Conservation (phyloP, 1,284 basidiomycete species). For the Ceratobasidium sp. region DNA sequence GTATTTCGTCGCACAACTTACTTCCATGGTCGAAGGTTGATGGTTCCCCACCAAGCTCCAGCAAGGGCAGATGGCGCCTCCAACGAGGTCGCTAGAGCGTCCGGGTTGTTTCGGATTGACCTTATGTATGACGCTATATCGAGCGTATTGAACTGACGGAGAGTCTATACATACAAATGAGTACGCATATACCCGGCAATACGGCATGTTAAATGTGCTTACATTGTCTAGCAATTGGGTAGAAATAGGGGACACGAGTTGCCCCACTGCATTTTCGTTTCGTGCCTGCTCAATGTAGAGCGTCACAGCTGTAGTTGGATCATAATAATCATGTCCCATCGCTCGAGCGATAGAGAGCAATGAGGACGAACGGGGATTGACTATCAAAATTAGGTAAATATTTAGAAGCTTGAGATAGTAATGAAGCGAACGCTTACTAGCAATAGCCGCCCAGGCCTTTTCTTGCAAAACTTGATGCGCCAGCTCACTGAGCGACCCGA, state of each 20-base stretch:
- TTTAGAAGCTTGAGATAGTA: background rate
- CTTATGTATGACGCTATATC: conserved; percentile 10
- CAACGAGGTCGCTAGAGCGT: conserved; percentile 55
- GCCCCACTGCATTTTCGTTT: conserved; percentile 44
- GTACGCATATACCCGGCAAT: conserved; percentile 51
- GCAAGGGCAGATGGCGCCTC: conserved; percentile 61
- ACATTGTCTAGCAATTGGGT: conserved; percentile 47
- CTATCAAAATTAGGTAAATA: background rate
- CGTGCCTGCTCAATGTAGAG: conserved; percentile 40
- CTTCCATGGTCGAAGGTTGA: conserved; percentile 62
- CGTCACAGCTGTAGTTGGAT: conserved; percentile 4
- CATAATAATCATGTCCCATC: conserved; percentile 3
- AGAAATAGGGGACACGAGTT: conserved; percentile 50
- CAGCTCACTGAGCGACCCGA: background rate
- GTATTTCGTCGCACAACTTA: background rate
- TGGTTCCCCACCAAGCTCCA: conserved; percentile 52
- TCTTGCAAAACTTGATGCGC: conserved; percentile 53
- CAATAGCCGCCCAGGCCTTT: conserved; percentile 22
- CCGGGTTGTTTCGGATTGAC: conserved; percentile 52
- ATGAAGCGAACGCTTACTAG: conserved; percentile 42
- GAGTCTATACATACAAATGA: background rate
- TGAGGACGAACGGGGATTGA: conserved; percentile 3
- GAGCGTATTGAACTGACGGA: conserved; percentile 28
- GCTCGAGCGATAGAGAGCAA: conserved; percentile 11
- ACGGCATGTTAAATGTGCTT: conserved; percentile 35